Evolutionary conservation across 345 rosid species (phyloP), one percentile per base, ranked within the genome.

Genomic region (Toxicodendron radicans): DNA sequence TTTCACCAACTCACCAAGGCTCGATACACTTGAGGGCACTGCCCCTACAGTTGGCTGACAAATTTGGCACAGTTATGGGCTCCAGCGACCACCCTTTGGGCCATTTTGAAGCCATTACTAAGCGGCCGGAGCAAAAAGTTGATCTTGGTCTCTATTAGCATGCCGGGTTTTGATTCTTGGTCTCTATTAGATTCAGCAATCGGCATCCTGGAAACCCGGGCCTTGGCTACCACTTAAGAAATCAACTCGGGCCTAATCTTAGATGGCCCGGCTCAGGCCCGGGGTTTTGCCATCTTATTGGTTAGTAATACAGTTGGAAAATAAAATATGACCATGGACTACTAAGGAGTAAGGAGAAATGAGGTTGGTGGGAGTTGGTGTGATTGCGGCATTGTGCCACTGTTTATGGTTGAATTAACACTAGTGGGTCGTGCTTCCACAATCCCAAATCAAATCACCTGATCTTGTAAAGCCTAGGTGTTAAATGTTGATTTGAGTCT

Each of bases 111-210:
- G 64, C 97, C 95, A 91, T 68, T 90, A 92, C 82, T 91, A 88
- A 0, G 91, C 84, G 69, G 91, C 87, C 76, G 89, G 95, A 82
- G 77, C 74, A 75, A 86, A 77, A 24, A 91, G 86, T 72, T 85
- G 92, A 75, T 94, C 93, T n/a, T n/a, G n/a, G n/a, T n/a, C n/a
- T n/a, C n/a, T n/a, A 85, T 88, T 33, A 95, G 91, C 83, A 90
- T 1, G 61, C 90, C 93, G 18, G 82, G 71, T 63, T 71, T 85
- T 58, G 76, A 79, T 76, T 84, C 88, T 71, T 81, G 69, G 67
- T 81, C 88, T 49, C 58, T 75, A 30, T 72, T 80, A 52, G 79
- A 80, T 79, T 88, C 83, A 33, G 14, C 71, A 35, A 73, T 88
- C 82, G 33, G 14, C 71, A 35, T 76, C 88, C 83, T 87, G 82